These are phyloP conservation scores for Nicotiana paniculata DNA, from an alignment of 257 asterid species.

Conservation along the genomic window DNA sequence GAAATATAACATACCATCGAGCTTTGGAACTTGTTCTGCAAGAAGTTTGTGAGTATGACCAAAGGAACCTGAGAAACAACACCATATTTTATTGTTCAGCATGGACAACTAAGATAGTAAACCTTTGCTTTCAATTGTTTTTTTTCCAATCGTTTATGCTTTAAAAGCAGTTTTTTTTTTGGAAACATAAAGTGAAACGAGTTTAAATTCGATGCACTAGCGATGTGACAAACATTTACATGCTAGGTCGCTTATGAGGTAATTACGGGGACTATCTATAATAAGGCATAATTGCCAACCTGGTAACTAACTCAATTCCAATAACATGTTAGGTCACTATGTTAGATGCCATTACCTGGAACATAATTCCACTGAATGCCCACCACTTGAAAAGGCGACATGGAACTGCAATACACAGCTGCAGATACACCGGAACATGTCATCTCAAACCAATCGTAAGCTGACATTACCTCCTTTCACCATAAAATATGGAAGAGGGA, in stretches of 20 bases:
- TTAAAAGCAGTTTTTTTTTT: not conserved
- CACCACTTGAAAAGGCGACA: conserved; percentile 93
- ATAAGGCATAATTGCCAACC: no score
- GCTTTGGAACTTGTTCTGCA: conserved; percentile 75
- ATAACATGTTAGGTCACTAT: not conserved
- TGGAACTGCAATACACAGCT: conserved; percentile 95
- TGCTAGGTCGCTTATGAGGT: no score
- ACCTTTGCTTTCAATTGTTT: not conserved
- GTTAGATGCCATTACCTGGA: conserved; percentile 52
- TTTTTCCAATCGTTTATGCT: not conserved
- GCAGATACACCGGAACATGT: conserved; percentile 24
- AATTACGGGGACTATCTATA: no score
- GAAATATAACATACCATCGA: conserved; percentile 56
- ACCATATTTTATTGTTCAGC: not conserved
- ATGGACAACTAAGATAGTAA: not conserved
- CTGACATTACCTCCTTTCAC: not conserved
- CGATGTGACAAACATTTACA: no score
- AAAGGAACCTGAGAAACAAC: conserved; percentile 67
- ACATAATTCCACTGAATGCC: conserved; percentile 90
- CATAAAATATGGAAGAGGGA: not conserved
- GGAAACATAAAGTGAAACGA: not conserved
- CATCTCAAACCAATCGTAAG: not conserved
- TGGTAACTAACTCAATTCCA: not conserved
- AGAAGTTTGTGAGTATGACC: conserved; percentile 71
- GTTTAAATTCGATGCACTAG: not conserved